phyloP scores from a whole-genome alignment of 805 yeast species.

The Ogataea polymorpha region DNA sequence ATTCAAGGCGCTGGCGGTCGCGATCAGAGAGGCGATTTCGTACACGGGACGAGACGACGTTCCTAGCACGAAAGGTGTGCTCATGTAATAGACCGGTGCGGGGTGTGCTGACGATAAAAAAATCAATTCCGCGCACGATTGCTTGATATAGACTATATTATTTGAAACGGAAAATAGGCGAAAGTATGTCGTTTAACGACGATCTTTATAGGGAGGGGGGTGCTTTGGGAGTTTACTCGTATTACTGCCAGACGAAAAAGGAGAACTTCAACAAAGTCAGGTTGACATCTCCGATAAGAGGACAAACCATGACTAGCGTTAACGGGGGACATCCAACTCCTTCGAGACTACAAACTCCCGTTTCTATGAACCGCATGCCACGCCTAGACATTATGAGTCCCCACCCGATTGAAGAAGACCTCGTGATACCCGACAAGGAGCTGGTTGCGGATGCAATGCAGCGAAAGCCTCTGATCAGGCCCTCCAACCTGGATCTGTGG shows the following conservation, averaged over 20 bases:
- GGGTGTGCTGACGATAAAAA: slow-evolving; percentile 2
- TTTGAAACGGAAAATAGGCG: slow-evolving; percentile 5
- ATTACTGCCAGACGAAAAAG: slow-evolving; percentile 20
- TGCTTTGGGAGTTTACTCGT: slow-evolving; percentile 30
- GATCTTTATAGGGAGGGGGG: slow-evolving; percentile 27
- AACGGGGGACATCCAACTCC: slow-evolving; percentile 6
- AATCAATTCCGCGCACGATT: slow-evolving; percentile 7
- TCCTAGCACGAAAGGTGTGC: slow-evolving; percentile 95
- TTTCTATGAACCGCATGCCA: slow-evolving; percentile 9
- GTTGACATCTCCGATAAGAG: slow-evolving; percentile 19
- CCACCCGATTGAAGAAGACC: slow-evolving; percentile 18
- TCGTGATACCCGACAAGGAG: slow-evolving; percentile 15
- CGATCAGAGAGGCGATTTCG: slow-evolving; percentile 80
- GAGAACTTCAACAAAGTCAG: slow-evolving; percentile 14
- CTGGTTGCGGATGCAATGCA: slow-evolving; percentile 15
- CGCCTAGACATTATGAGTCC: slow-evolving; percentile 19
- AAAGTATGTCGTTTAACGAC: slow-evolving; percentile 10
- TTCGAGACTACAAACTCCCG: slow-evolving; percentile 17
- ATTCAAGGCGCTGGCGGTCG: slow-evolving; percentile 92
- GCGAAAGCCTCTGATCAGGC: slow-evolving; percentile 6
- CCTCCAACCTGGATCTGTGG: slow-evolving; percentile 32
- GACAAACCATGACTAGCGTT: slow-evolving; percentile 5
- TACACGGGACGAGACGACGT: slow-evolving; percentile 85
- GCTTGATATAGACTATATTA: slow-evolving; percentile 6
- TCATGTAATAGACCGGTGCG: slow-evolving; percentile 42